A percentile compares a stretch with the other conserved stretches of the same genome.
phyloP scores from a whole-genome alignment of 1,284 basidiomycete genomes.

The Tilletiopsis washingtonensis region DNA sequence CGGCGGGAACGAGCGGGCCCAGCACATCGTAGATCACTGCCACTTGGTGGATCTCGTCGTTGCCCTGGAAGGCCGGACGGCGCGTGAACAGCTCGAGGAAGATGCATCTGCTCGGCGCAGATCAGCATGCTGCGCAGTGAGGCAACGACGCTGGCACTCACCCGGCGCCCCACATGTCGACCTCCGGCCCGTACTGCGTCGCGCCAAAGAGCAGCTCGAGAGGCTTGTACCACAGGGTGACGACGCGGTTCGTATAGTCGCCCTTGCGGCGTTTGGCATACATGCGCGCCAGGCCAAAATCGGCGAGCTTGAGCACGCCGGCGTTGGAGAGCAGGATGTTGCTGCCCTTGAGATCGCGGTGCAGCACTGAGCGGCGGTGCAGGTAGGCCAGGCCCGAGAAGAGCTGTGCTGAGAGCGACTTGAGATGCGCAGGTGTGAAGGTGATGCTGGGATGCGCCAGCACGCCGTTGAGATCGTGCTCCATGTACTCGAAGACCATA shows the following conservation, averaged over 20 bases:
- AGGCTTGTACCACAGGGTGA: slow-evolving; percentile 97
- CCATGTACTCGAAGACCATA: slow-evolving; percentile 99
- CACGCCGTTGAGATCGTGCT: slow-evolving; percentile 93
- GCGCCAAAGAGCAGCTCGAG: slow-evolving; percentile 93
- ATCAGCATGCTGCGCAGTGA: too few species aligned
- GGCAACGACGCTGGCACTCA: too few species aligned
- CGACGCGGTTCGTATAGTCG: slow-evolving; percentile 97
- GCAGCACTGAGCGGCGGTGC: slow-evolving; percentile 88
- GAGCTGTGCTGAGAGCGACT: slow-evolving; percentile 92
- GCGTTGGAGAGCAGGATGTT: slow-evolving; percentile 91
- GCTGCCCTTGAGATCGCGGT: slow-evolving; percentile 96
- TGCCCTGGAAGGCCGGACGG: slow-evolving; percentile 89
- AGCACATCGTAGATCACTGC: slow-evolving; percentile 83
- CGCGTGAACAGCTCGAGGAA: slow-evolving; percentile 95
- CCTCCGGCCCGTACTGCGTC: slow-evolving; percentile 91
- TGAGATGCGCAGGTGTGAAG: slow-evolving; percentile 79
- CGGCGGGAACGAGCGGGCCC: slow-evolving; percentile 69
- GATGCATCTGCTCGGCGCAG: too few species aligned
- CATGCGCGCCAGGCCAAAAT: slow-evolving; percentile 95
- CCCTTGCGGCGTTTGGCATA: slow-evolving; percentile 81
- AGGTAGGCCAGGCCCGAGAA: slow-evolving; percentile 85
- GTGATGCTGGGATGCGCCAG: slow-evolving; percentile 77
- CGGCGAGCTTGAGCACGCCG: slow-evolving; percentile 89
- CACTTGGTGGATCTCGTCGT: slow-evolving; percentile 93
- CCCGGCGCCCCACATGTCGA: slow-evolving; percentile 99